Conservation (phyloP, 176 grass and related monocot species). For the Triticum monococcum region DNA sequence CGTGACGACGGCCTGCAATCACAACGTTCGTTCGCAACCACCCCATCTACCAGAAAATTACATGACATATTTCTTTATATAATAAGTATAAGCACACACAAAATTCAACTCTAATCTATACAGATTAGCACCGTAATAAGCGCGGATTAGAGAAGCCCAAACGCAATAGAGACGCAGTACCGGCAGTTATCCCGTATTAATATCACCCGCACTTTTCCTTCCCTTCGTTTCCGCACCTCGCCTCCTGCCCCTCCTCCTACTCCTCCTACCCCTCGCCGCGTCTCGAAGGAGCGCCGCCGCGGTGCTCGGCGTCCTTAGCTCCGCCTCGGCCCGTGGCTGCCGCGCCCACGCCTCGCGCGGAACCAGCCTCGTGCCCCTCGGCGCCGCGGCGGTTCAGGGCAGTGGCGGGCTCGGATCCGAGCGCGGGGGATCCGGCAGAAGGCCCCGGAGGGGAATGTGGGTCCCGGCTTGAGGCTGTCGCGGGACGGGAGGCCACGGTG, state of each 20-base stretch:
- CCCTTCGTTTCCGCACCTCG: slow-evolving; percentile 16
- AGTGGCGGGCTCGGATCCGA: slow-evolving; percentile 28
- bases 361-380: not conserved
- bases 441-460: slow-evolving; percentile 46
- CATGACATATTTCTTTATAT: not conserved
- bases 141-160: slow-evolving; percentile 4
- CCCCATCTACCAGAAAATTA: slow-evolving; percentile 19
- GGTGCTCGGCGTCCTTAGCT: not conserved
- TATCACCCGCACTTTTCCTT: slow-evolving; percentile 54
- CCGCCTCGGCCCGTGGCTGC: not conserved
- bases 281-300: slow-evolving; percentile 33
- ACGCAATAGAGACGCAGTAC: not conserved
- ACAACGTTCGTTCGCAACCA: slow-evolving; percentile 29
- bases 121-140: not conserved
- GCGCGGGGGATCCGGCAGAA: slow-evolving; percentile 2
- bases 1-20: slow-evolving; percentile 30
- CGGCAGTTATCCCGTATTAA: slow-evolving; percentile 44
- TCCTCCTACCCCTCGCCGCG: slow-evolving; percentile 5
- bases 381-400: not conserved
- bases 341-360: not conserved
- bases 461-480: slow-evolving; percentile 20
- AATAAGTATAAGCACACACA: not conserved
- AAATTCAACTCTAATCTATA: slow-evolving; percentile 28
- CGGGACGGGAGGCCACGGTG: slow-evolving; percentile 28
- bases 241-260: not conserved